phyloP scores from a whole-genome alignment of 1,139 yeast genomes.

The Taphrina betulina region DNA sequence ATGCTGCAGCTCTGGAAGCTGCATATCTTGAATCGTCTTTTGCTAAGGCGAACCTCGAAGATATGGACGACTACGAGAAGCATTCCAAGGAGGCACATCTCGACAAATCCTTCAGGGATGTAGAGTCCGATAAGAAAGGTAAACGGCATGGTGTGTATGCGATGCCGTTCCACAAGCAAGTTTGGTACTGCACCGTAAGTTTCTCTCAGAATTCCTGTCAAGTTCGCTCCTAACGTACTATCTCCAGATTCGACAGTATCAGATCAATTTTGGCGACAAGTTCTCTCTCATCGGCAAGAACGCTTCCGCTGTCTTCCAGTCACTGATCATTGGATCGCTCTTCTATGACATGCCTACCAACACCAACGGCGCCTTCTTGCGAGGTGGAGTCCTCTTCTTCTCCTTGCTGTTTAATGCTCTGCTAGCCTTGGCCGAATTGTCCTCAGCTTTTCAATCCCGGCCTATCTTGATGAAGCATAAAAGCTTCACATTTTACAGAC shows the following conservation, averaged over 20 bases:
- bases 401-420: constrained; percentile 76
- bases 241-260: constrained; percentile 30
- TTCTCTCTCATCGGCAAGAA: constrained; percentile 42
- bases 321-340: constrained; percentile 64
- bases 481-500: constrained; percentile 70
- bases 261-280: constrained; percentile 34
- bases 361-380: constrained; percentile 58
- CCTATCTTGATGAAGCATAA: constrained; percentile 78
- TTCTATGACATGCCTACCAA: constrained; percentile 58
- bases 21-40: constrained; percentile 63
- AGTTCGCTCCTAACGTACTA: no score
- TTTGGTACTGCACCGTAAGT: constrained; percentile 38
- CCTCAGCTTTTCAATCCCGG: constrained; percentile 69
- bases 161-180: constrained; percentile 36
- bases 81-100: constrained; percentile 36
- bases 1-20: constrained; percentile 64
- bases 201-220: no score
- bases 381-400: constrained; percentile 74
- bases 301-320: constrained; percentile 54
- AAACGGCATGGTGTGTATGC: constrained; percentile 37
- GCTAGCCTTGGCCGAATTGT: constrained; percentile 69
- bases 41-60: constrained; percentile 47
- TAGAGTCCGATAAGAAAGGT: constrained; percentile 36
- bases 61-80: constrained; percentile 46
- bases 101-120: constrained; percentile 19